Evolutionary conservation across 768 basidiomycete genomes (phyloP), one percentile per base, ranked within the genome.

Genomic region (Sutorius australiensis): DNA sequence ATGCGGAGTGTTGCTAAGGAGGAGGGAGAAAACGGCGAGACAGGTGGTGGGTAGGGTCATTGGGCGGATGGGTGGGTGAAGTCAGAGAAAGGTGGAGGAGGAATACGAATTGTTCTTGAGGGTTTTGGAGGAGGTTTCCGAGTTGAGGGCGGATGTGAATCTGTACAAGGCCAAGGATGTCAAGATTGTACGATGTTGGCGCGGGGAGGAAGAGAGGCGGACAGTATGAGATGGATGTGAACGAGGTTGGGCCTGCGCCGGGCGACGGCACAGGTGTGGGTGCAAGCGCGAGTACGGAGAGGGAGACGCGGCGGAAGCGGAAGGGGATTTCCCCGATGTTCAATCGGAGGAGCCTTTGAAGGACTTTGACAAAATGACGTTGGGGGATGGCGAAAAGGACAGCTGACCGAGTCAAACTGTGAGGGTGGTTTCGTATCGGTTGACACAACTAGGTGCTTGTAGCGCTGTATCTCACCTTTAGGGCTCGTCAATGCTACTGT

Each of bases 81-180:
- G 95, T 72, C 81, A 85, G 71, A 86, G 80, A 75, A 93, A 94
- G 77, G 91, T 98, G 53, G 94, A 98, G 61, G 86, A 92, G 67
- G 95, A 99, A 66, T 99, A 98, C 71, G 97, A 98, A 75, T 58
- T 91, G 46, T 99, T 99, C 82, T 74, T 98, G 71, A 81, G 89
- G 42, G 94, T 97, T 57, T 72, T 98, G 45, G 94, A 97, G 71
- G 95, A 98, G 69, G 95, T 98, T 72, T 86, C 86, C 19, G 95
- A 98, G 75, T 74, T 98, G 75, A 82, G 95, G 36, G 78, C 80
- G 6, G 82, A 82, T 9, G 86, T 98, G 61, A 95, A 97, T 70
- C 64, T 98, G 50, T 98, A 95, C 77, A 89, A 86, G 72, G 75
- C 81, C 4, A 78, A 61, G 58, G 76, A 83, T 51, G 78, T 77